phyloP scores from a whole-genome alignment of 2,329 filamentous ascomycete genomes.

The Nemania sp. region DNA sequence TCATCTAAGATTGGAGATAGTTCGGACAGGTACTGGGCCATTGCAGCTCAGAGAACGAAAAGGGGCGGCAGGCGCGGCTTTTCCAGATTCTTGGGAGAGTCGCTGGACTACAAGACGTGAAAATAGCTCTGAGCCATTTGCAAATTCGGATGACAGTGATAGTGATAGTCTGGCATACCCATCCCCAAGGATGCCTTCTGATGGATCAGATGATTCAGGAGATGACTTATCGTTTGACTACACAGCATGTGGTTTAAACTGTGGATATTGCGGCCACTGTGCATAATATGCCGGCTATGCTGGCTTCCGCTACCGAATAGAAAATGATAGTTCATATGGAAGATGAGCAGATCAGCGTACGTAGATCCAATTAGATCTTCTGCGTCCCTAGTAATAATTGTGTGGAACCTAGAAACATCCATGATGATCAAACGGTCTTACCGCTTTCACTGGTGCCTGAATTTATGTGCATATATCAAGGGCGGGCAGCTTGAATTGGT shows the following conservation, averaged over 20 bases:
- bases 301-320: not conserved
- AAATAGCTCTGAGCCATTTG: slow-evolving; percentile 1
- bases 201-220: slow-evolving; percentile 2
- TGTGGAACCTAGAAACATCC: too few species aligned
- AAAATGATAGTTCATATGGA: not conserved
- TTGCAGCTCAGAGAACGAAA: slow-evolving; percentile 30
- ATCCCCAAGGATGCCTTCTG: slow-evolving; percentile 6
- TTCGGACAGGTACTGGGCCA: slow-evolving; percentile 26
- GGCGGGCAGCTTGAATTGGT: too few species aligned
- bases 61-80: slow-evolving; percentile 22
- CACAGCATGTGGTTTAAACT: slow-evolving; percentile 26
- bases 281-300: slow-evolving; percentile 6
- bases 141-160: slow-evolving; percentile 14
- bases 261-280: slow-evolving; percentile 34
- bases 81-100: slow-evolving; percentile 30
- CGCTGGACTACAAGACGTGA: slow-evolving; percentile 19
- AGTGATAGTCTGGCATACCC: slow-evolving; percentile 25
- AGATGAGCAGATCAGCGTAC: not conserved
- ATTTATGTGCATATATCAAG: too few species aligned
- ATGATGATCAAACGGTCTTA: too few species aligned
- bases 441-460: too few species aligned
- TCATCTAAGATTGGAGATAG: slow-evolving; percentile 30
- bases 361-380: too few species aligned
- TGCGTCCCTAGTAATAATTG: too few species aligned
- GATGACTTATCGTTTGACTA: slow-evolving; percentile 25